Evolutionary conservation across 148 eudicot genomes (phyloP), one percentile per base, ranked within the genome.

Genomic region (Fagopyrum esculentum): DNA sequence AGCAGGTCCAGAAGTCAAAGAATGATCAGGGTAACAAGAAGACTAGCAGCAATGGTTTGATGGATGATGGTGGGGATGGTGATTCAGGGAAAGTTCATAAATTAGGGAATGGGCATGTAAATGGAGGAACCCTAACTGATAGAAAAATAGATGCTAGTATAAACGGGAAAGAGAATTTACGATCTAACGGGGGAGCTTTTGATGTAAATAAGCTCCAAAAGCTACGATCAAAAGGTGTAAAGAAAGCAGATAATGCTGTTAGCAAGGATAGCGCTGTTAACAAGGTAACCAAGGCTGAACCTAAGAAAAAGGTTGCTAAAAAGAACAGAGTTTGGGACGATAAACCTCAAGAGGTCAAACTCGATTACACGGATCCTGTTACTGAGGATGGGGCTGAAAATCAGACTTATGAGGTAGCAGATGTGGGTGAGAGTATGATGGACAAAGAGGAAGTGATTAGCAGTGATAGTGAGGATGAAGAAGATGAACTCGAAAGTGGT

Each of bases 291-390:
- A 90, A 89, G 79, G 88, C 15, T 68, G 97, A 87, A 46, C 77
- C 93, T 9, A 91, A 87, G 86, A 91, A 93, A 79, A 92, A 91
- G 76, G 71, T 77, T n/a, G 84, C 88, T 43, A 94, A 94, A 50
- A 91, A 94, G 89, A 91, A 90, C 52, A 87, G 97, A 80, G 96
- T 92, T 76, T 94, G 98, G 98, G 90, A 89, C 82, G 97, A 95
- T 29, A 61, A 82, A 77, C 91, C 90, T 29, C 12, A 30, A 56
- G 92, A 86, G 60, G 77, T 87, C 40, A 95, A 95, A 76, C 81
- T 94, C 80, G 98, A 95, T 80, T 92, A 81, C 69, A 92, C 98
- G 15, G 97, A 92, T 80, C 93, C 93, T 19, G 87, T 73, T 77
- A 68, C 82, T 84, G 93, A 83, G 83, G 82, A 87, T 46, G 89